A percentile compares a stretch with the other conserved stretches of the same genome.
phyloP scores from a whole-genome alignment of 2,329 filamentous ascomycete genomes.

The Cladosporium oxysporum region DNA sequence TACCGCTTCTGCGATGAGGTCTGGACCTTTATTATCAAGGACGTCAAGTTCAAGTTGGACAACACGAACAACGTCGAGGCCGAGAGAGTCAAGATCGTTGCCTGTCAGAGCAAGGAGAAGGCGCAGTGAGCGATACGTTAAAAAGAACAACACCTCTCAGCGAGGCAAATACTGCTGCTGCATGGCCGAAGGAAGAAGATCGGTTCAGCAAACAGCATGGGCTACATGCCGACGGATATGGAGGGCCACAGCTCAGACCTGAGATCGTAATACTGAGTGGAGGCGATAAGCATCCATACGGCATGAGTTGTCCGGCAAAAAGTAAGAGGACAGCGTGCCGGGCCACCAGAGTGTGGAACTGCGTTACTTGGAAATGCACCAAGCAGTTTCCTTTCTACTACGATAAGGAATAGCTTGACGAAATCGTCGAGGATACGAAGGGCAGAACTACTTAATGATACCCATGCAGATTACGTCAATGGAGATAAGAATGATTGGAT shows the following conservation, averaged over 20 bases:
- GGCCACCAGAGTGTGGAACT: not conserved
- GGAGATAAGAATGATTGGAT: not conserved
- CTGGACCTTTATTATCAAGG: slow-evolving; percentile 99
- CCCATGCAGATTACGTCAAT: slow-evolving; percentile 16
- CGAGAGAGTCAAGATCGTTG: slow-evolving; percentile 97
- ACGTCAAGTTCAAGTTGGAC: slow-evolving; percentile 98
- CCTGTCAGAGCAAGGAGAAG: slow-evolving; percentile 83
- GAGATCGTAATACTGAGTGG: not conserved
- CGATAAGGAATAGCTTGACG: not conserved
- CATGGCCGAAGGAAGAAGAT: not conserved
- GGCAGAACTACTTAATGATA: slow-evolving; percentile 14
- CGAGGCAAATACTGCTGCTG: not conserved
- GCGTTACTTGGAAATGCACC: not conserved
- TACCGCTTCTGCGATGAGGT: slow-evolving; percentile 99
- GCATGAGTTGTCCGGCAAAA: not conserved
- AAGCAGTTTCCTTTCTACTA: not conserved
- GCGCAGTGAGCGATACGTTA: not conserved
- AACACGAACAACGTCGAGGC: slow-evolving; percentile 62
- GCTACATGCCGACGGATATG: not conserved
- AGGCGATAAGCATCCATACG: not conserved
- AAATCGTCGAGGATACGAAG: not conserved
- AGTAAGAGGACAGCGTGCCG: not conserved
- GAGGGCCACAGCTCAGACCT: not conserved
- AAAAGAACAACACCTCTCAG: not conserved
- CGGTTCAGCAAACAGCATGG: not conserved